Base-by-base conservation (phyloP, 495 filamentous ascomycete genomes). In the Aspergillus avenaceus region DNA sequence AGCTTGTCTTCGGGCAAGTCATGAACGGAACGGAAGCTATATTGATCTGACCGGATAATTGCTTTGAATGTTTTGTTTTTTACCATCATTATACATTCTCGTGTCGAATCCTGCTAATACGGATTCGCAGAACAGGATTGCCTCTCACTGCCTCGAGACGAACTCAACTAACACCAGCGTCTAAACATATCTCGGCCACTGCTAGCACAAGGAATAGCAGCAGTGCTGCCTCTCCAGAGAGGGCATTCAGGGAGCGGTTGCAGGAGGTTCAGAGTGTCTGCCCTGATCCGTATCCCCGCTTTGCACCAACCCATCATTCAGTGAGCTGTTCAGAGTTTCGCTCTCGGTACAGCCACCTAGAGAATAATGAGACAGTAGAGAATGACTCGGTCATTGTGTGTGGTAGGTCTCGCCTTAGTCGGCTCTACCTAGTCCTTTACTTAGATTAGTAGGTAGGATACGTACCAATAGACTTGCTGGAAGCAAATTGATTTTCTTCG, bases 401-500 rank as follows among this genome's bases (percentile, higher is more conserved):
- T 65, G 73, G 73, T 76, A 76, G 70, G 73, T 71, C 52, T 47
- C 49, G 53, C 52, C 55, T 60, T 23, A n/a, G 47, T 55, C 56
- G 49, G 62, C 53, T 53, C 46, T 52, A 43, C 45, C 46, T 18
- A 32, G 21, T 50, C 47, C 54, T 67, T 67, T 76, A 76, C 73
- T 76, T 76, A 76, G 71, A 70, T 65, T 56, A 61, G 65, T 73
- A 88, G 85, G 85, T 72, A 86, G 85, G 62, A 74, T 89, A 54
- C 74, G 64, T 66, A 77, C 76, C 41, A 71, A 72, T 57, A 81
- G 80, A 62, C 73, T 70, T 50, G 74, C 76, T 44, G 83, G 79
- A 48, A 82, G 77, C 58, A 88, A 86, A 69, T 83, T 98, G 62
- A 75, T 87, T 36, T 98, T 98, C 67, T 69, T 96, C 55, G 86